Percentiles rank a stretch among this genome's conserved stretches.
Conservation (phyloP, 2,329 filamentous ascomycete genomes). For the Hypoxylon sp. region DNA sequence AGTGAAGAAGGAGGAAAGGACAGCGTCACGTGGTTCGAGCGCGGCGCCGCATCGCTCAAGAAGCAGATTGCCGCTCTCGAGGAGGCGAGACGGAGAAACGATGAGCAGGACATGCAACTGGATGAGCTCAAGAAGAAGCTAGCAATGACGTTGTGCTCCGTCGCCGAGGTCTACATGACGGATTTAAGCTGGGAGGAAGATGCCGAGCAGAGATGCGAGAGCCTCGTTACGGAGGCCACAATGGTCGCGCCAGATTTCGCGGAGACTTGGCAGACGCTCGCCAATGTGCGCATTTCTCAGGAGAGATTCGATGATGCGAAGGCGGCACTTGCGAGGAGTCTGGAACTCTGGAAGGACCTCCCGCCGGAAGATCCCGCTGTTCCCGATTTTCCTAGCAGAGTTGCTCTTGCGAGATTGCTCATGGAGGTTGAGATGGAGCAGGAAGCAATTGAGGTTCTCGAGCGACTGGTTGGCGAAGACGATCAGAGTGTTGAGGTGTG, state of each 20-base stretch:
- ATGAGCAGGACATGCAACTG: conserved; percentile 58
- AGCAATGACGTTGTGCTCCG: conserved; percentile 91
- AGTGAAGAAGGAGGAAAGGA: conserved; percentile 78
- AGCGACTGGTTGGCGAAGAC: conserved; percentile 87
- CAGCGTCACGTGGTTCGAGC: conserved; percentile 77
- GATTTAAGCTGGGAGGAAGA: conserved; percentile 94
- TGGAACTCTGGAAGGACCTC: conserved; percentile 86
- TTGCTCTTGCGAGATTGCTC: conserved; percentile 85
- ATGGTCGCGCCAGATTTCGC: conserved; percentile 84
- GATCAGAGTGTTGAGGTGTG: conserved; percentile 95
- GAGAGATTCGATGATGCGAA: conserved; percentile 82
- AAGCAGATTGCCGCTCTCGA: conserved; percentile 77
- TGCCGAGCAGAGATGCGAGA: conserved; percentile 89
- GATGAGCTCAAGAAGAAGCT: conserved; percentile 84
- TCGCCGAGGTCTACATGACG: conserved; percentile 99
- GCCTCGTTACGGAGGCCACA: conserved; percentile 90
- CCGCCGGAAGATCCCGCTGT: conserved; percentile 78
- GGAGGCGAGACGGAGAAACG: conserved; percentile 56
- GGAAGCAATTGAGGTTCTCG: conserved; percentile 86
- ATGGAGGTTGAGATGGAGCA: conserved; percentile 92
- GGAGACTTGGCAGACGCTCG: conserved; percentile 95
- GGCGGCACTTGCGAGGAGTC: conserved; percentile 81
- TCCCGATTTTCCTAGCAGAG: conserved; percentile 87
- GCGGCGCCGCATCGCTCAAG: conserved; percentile 80
- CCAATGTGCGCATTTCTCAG: conserved; percentile 94